A percentile compares a stretch with the other conserved stretches of the same genome.
Conservation (phyloP, 495 filamentous ascomycete genomes). For the Lasiosphaeria hispida region DNA sequence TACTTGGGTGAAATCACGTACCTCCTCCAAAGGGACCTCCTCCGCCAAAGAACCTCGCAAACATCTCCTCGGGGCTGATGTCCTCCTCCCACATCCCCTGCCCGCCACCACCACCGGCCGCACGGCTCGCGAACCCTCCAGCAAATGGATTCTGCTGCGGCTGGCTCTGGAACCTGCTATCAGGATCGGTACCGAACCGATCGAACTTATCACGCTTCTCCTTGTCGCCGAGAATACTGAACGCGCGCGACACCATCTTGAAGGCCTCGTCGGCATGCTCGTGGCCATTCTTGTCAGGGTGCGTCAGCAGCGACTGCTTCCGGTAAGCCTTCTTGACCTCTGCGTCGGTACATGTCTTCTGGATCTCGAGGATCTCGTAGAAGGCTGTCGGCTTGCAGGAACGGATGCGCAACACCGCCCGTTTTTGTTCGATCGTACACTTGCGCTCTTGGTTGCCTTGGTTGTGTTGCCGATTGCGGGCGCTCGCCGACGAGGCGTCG, state of each 20-base stretch:
- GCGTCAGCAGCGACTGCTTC: slow-evolving; percentile 82
- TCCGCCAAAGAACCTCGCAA: slow-evolving; percentile 89
- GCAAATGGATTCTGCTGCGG: slow-evolving; percentile 67
- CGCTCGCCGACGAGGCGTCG: slow-evolving; percentile 56
- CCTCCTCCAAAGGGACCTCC: slow-evolving; percentile 46
- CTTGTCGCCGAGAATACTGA: slow-evolving; percentile 87
- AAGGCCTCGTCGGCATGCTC: slow-evolving; percentile 96
- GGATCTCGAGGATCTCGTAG: slow-evolving; percentile 78
- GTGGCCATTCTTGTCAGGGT: slow-evolving; percentile 98
- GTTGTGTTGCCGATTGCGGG: slow-evolving; percentile 75
- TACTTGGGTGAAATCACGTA: not conserved
- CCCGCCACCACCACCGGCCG: slow-evolving; percentile 40
- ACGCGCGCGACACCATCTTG: slow-evolving; percentile 93
- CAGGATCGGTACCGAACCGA: slow-evolving; percentile 85
- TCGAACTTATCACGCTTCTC: slow-evolving; percentile 90
- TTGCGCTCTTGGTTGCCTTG: slow-evolving; percentile 90
- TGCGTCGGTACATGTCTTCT: slow-evolving; percentile 62
- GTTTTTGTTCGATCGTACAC: slow-evolving; percentile 85
- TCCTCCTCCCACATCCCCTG: slow-evolving; percentile 77
- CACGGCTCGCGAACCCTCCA: slow-evolving; percentile 58
- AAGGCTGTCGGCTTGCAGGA: slow-evolving; percentile 81
- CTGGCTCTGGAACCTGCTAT: slow-evolving; percentile 69
- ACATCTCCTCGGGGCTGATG: slow-evolving; percentile 94
- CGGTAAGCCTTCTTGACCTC: slow-evolving; percentile 96
- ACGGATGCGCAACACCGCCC: slow-evolving; percentile 82